phyloP scores from a whole-genome alignment of 208 protist species.

The Phytomonas francai region DNA sequence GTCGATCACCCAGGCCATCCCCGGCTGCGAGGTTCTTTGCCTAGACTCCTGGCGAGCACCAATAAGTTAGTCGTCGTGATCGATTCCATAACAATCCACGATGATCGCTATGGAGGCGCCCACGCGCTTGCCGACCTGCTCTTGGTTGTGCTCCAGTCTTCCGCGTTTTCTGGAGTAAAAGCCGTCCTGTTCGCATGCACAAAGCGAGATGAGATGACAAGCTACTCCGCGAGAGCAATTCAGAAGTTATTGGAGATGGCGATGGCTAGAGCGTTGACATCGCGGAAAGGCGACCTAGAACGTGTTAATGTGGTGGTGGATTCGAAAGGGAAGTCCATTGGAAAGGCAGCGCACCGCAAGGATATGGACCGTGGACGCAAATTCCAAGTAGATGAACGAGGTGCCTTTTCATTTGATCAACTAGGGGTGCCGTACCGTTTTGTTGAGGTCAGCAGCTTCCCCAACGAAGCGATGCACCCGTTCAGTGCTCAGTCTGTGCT shows the following conservation, averaged over 20 bases:
- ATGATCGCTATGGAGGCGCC: conserved; percentile 61
- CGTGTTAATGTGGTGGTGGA: conserved; percentile 59
- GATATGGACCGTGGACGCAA: conserved; percentile 13
- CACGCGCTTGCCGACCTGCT: conserved; percentile 68
- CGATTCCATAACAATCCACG: conserved; percentile 67
- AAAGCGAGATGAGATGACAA: conserved; percentile 78
- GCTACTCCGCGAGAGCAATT: conserved; percentile 70
- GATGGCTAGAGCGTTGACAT: conserved; percentile 36
- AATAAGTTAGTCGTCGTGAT: conserved; percentile 60
- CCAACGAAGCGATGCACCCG: conserved; percentile 20
- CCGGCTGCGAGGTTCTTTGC: conserved; percentile 48
- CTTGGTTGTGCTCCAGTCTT: conserved; percentile 38
- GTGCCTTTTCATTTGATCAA: conserved; percentile 51
- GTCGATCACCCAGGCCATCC: conserved; percentile 79
- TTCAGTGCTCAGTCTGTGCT: conserved; percentile 38
- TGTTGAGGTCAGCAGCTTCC: conserved; percentile 57
- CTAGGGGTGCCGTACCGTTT: conserved; percentile 41
- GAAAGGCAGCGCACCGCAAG: conserved; percentile 8
- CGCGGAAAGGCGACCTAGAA: conserved; percentile 42
- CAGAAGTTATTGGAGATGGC: conserved; percentile 62
- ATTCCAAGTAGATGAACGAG: conserved; percentile 34
- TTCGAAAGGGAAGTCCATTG: conserved; percentile 29
- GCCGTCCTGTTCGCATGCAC: conserved; percentile 62
- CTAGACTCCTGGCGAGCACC: conserved; percentile 34
- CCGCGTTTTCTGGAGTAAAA: conserved; percentile 65